Percentiles rank a stretch among this genome's conserved stretches.
These are phyloP conservation scores for Boeremia lycopersici DNA, from an alignment of 2,329 filamentous ascomycete species.

Conservation along the genomic window DNA sequence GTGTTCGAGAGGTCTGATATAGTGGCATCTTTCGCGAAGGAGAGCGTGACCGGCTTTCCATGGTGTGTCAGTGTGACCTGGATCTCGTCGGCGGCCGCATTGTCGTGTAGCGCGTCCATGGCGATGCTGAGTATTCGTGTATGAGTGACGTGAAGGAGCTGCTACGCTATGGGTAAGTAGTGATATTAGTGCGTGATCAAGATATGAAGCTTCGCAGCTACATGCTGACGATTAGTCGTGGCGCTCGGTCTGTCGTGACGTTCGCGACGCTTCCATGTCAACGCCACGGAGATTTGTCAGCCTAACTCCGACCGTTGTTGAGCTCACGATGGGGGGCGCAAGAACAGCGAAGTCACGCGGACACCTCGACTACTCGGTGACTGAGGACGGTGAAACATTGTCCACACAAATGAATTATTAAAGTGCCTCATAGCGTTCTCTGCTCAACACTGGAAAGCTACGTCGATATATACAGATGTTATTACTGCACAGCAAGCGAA, in stretches of 20 bases:
- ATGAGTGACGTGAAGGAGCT: background rate
- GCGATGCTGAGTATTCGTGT: background rate
- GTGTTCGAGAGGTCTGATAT: slow-evolving; percentile 64
- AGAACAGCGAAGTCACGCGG: too few relatives aligned
- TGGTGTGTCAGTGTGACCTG: slow-evolving; percentile 61
- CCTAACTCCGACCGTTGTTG: slow-evolving; percentile 13
- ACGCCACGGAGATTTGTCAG: slow-evolving; percentile 45
- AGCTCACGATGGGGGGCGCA: too few relatives aligned
- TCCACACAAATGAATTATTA: background rate
- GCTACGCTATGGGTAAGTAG: slow-evolving; percentile 22
- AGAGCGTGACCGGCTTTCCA: slow-evolving; percentile 56
- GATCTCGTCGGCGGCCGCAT: slow-evolving; percentile 25
- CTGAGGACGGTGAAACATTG: background rate
- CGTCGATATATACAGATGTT: background rate
- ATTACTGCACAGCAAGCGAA: slow-evolving; percentile 2
- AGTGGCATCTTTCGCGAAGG: slow-evolving; percentile 58
- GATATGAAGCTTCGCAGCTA: slow-evolving; percentile 33
- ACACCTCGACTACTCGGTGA: too few relatives aligned
- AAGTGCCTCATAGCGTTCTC: background rate
- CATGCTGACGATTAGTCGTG: slow-evolving; percentile 26
- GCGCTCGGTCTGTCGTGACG: slow-evolving; percentile 33
- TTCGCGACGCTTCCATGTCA: slow-evolving; percentile 46
- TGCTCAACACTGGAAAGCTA: background rate
- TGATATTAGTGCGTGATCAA: slow-evolving; percentile 38
- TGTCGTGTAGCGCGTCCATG: slow-evolving; percentile 21